These are phyloP conservation scores for Botrytis elliptica DNA, from an alignment of 2,329 filamentous ascomycete species.

Conservation along the genomic window DNA sequence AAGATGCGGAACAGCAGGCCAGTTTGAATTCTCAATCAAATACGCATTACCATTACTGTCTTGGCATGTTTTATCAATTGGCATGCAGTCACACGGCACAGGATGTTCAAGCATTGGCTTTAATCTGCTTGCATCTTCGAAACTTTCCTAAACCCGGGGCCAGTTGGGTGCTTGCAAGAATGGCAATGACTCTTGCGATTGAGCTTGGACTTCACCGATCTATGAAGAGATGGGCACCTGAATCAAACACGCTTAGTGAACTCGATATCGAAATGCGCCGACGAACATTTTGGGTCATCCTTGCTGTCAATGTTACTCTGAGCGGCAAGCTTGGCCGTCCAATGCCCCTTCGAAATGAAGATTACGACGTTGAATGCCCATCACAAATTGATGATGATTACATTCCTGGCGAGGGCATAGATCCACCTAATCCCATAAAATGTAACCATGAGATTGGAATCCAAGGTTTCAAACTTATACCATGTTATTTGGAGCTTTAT, in stretches of 20 bases:
- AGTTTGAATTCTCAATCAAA: conserved; percentile 66
- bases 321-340: conserved; percentile 75
- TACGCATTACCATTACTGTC: conserved; percentile 73
- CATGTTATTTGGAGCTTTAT: conserved; percentile 71
- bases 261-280: conserved; percentile 75
- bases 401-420: conserved; percentile 57
- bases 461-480: conserved; percentile 62
- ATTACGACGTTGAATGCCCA: conserved; percentile 78
- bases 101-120: conserved; percentile 69
- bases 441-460: conserved; percentile 69
- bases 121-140: conserved; percentile 71
- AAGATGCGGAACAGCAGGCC: conserved; percentile 52
- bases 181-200: conserved; percentile 66
- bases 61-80: conserved; percentile 68
- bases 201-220: conserved; percentile 75
- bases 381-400: conserved; percentile 66
- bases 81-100: conserved; percentile 59
- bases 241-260: conserved; percentile 44
- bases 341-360: conserved; percentile 69
- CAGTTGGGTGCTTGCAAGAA: conserved; percentile 65
- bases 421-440: conserved; percentile 55
- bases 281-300: conserved; percentile 72
- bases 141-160: conserved; percentile 78
- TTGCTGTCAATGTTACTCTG: conserved; percentile 65
- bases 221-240: conserved; percentile 55